Percentiles rank a stretch among this genome's conserved stretches.
Conservation (phyloP, 768 basidiomycete species). For the Hysterangium stoloniferum region DNA sequence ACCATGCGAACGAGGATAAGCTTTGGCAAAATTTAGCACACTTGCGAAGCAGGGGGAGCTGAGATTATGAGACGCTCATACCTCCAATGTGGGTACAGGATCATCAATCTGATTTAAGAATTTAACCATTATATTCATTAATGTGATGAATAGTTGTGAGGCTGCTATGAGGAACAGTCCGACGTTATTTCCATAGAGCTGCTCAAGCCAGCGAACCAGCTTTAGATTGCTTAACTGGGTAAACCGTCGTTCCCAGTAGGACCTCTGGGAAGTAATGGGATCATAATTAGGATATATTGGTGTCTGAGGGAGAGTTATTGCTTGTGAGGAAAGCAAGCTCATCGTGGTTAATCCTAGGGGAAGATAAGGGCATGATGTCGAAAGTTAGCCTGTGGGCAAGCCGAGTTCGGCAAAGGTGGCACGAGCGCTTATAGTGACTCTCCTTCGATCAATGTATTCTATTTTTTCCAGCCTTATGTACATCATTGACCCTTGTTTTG, state of each 20-base stretch:
- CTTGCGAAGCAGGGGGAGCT: not conserved
- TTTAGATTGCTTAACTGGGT: not conserved
- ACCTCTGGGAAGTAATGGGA: too few relatives aligned
- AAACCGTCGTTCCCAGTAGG: not conserved
- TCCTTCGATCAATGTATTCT: too few relatives aligned
- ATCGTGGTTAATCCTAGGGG: not conserved
- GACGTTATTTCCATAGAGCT: conserved; percentile 31
- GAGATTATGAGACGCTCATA: conserved; percentile 19
- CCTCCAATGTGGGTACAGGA: conserved; percentile 52
- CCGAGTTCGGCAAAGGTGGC: too few relatives aligned
- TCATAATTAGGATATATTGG: not conserved
- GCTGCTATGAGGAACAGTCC: conserved; percentile 53
- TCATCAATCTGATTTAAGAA: conserved; percentile 47
- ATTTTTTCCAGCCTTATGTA: too few relatives aligned
- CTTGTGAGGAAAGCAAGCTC: not conserved
- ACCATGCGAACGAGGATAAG: conserved; percentile 57
- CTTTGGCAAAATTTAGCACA: conserved; percentile 20
- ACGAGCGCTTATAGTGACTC: too few relatives aligned
- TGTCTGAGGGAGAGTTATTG: conserved; percentile 3
- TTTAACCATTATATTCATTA: conserved; percentile 60
- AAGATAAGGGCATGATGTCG: not conserved
- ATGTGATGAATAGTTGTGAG: conserved; percentile 51
- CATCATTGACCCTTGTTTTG: too few relatives aligned
- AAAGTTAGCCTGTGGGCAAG: not conserved
- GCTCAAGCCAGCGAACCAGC: not conserved